Evolutionary conservation across 352 stramenopile species (phyloP).

Genomic region (Phytophthora multivora): DNA sequence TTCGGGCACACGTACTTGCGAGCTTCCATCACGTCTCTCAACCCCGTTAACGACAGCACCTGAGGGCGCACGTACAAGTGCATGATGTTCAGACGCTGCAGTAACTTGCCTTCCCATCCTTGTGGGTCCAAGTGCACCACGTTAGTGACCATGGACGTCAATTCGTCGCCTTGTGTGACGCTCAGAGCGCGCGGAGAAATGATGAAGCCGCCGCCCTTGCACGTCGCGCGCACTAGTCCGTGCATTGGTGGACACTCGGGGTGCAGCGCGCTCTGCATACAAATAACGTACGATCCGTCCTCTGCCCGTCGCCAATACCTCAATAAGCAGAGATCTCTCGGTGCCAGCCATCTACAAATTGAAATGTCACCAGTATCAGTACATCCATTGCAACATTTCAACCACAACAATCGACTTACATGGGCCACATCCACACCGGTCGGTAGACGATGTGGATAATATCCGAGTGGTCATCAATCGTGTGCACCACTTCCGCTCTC

Average conservation of each 20-base stretch:
- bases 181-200: slow-evolving; percentile 49
- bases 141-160: slow-evolving; percentile 71
- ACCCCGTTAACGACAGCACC: slow-evolving; percentile 55
- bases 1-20: slow-evolving; percentile 79
- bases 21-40: slow-evolving; percentile 77
- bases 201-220: slow-evolving; percentile 67
- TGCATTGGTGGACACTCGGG: slow-evolving; percentile 73
- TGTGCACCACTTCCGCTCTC: slow-evolving; percentile 66
- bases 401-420: slow-evolving; percentile 40
- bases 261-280: slow-evolving; percentile 75
- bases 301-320: slow-evolving; percentile 75
- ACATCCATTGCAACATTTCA: neutral
- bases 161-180: slow-evolving; percentile 44
- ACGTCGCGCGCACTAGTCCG: slow-evolving; percentile 61
- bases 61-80: slow-evolving; percentile 66
- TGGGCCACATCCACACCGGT: slow-evolving; percentile 79
- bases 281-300: slow-evolving; percentile 81
- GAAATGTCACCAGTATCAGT: slow-evolving; percentile 5
- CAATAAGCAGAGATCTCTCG: slow-evolving; percentile 68
- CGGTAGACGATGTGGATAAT: slow-evolving; percentile 80
- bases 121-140: slow-evolving; percentile 74
- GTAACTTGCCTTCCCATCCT: slow-evolving; percentile 65
- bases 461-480: slow-evolving; percentile 80
- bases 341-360: slow-evolving; percentile 58
- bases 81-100: slow-evolving; percentile 64